Evolutionary conservation across 2,329 filamentous ascomycete genomes (phyloP), one percentile per base, ranked within the genome.

Genomic region (Aspergillus pseudonomiae): DNA sequence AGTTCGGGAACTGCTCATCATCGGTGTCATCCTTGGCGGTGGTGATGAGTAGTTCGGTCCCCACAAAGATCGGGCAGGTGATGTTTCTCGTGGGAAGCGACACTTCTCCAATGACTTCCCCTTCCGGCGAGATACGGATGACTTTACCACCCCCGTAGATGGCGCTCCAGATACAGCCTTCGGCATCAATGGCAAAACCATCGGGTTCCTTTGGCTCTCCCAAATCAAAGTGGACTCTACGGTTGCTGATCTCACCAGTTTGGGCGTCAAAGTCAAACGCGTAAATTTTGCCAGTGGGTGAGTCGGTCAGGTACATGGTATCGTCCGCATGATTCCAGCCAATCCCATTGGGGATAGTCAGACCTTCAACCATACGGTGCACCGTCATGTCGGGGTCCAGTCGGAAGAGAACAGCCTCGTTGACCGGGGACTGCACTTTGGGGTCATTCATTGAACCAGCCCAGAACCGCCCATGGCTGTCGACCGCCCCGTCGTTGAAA

Each of bases 81-180:
- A 92, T 86, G 77, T 92, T 91, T 65, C 85, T 84, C 14, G 93
- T 96, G 5, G 93, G 93, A 67, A 96, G 81, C 61, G 81, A 84
- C 67, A 97, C 84, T 79, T 93, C 86, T 7, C 91, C 93, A 6
- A 94, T 82, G 34, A 96, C 79, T 71, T 88, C 81, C 3, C 92
- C 93, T 57, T 85, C 77, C 5, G 88, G 86, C 55, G 85, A 87
- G 72, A 97, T 89, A 75, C 91, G 88, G 68, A 96, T 80, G 28
- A 97, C 91, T 64, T 88, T 86, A 63, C 86, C 83, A 66, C 90
- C 91, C 60, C 93, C 93, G 74, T 92, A 95, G n/a, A 95, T 83
- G 9, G 92, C 91, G 65, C 91, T 89, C 94, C 94, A 97, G 72
- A 97, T 84, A 80, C 91, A 90, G n/a, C 93, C 93, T 60, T 96